Evolutionary conservation across 2,329 filamentous ascomycete species (phyloP).

Genomic region (Colletotrichum sp.): DNA sequence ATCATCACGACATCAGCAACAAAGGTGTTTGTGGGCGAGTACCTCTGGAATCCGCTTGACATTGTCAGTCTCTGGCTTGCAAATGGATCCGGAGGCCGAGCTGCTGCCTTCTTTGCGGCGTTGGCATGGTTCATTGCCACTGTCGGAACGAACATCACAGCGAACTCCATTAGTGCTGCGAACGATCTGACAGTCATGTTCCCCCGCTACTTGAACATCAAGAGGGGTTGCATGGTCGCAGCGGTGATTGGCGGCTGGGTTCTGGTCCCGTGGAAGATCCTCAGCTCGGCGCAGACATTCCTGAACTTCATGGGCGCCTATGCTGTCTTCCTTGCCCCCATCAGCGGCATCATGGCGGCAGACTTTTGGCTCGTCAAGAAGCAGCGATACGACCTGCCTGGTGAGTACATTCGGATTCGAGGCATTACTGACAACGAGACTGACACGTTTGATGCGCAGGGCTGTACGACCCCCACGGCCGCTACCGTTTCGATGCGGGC

Average conservation of each 20-base stretch:
- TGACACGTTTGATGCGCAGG: not conserved
- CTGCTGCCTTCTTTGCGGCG: slow-evolving; percentile 53
- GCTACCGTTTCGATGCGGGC: slow-evolving; percentile 47
- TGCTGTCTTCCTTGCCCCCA: slow-evolving; percentile 66
- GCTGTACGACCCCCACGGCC: slow-evolving; percentile 39
- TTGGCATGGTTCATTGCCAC: slow-evolving; percentile 59
- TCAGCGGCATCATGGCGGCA: slow-evolving; percentile 63
- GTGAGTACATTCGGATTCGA: not conserved
- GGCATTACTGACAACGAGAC: not conserved
- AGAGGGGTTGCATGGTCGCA: slow-evolving; percentile 59
- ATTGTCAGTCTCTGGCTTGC: slow-evolving; percentile 48
- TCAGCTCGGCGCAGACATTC: slow-evolving; percentile 62
- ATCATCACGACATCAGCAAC: slow-evolving; percentile 61
- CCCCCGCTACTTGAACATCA: slow-evolving; percentile 60
- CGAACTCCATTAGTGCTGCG: slow-evolving; percentile 58
- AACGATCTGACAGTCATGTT: slow-evolving; percentile 62
- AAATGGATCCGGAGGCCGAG: slow-evolving; percentile 45
- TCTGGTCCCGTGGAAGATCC: slow-evolving; percentile 71
- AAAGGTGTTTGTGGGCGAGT: slow-evolving; percentile 43
- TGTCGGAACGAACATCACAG: slow-evolving; percentile 61
- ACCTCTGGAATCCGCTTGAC: slow-evolving; percentile 55
- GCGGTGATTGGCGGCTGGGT: slow-evolving; percentile 61
- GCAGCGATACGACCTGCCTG: slow-evolving; percentile 51
- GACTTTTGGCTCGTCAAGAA: slow-evolving; percentile 66
- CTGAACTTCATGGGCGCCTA: slow-evolving; percentile 69